Percentiles rank a stretch among this genome's conserved stretches.
phyloP scores from a whole-genome alignment of 805 yeast genomes.

The Lachancea cidri region DNA sequence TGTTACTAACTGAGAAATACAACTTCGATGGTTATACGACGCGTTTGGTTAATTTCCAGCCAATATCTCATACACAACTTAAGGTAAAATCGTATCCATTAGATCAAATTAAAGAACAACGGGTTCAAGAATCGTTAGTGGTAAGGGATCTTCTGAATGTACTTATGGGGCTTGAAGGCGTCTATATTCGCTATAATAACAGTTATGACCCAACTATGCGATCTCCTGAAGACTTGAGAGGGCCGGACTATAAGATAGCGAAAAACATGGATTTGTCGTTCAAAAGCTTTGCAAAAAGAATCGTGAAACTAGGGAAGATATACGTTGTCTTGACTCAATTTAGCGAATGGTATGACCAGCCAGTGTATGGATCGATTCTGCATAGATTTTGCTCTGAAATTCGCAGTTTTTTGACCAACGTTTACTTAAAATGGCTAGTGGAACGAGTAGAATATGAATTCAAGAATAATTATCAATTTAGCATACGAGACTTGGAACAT shows the following conservation, averaged over 20 bases:
- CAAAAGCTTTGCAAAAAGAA: slow-evolving; percentile 59
- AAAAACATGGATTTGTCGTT: slow-evolving; percentile 68
- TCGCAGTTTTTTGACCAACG: slow-evolving; percentile 38
- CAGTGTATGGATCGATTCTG: slow-evolving; percentile 61
- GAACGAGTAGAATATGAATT: slow-evolving; percentile 50
- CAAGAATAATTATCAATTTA: slow-evolving; percentile 43
- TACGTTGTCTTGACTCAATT: slow-evolving; percentile 56
- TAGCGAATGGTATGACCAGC: slow-evolving; percentile 50
- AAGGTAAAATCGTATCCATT: slow-evolving; percentile 42
- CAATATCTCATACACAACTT: slow-evolving; percentile 13
- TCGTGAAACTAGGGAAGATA: slow-evolving; percentile 59
- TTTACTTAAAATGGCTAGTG: slow-evolving; percentile 32
- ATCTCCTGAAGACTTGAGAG: slow-evolving; percentile 16
- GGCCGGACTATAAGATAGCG: slow-evolving; percentile 69
- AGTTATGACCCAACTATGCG: slow-evolving; percentile 44
- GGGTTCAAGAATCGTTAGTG: slow-evolving; percentile 68
- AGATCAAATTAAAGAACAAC: slow-evolving; percentile 40
- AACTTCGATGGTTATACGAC: neutral
- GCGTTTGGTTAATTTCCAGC: slow-evolving; percentile 8
- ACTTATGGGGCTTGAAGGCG: slow-evolving; percentile 71
- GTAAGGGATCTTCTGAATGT: slow-evolving; percentile 65
- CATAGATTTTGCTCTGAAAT: slow-evolving; percentile 68
- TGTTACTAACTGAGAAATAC: neutral
- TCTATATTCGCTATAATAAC: slow-evolving; percentile 63
- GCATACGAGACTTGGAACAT: slow-evolving; percentile 56